Evolutionary conservation across 208 protist species (phyloP).

Genomic region (Wallacemonas collosoma): DNA sequence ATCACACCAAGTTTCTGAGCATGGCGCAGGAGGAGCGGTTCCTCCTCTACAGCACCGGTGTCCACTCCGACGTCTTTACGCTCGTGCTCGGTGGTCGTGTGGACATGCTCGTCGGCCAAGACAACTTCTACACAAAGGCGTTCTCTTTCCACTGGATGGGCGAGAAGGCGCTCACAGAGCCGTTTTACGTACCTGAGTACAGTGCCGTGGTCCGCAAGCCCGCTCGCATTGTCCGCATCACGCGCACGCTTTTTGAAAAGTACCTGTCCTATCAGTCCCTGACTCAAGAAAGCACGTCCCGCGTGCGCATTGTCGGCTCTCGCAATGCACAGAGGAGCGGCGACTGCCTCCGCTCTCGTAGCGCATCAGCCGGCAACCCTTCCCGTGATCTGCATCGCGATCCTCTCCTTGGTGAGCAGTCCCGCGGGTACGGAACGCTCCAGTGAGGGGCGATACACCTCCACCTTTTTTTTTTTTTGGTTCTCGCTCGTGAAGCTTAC

Average conservation of each 20-base stretch:
- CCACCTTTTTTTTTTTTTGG: constrained; percentile 17
- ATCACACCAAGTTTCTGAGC: constrained; percentile 44
- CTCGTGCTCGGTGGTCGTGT: constrained; percentile 77
- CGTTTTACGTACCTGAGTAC: constrained; percentile 75
- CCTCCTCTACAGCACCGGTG: constrained; percentile 71
- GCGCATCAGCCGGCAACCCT: not conserved
- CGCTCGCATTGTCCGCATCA: constrained; percentile 72
- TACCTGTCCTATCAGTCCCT: constrained; percentile 55
- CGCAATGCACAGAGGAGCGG: not conserved
- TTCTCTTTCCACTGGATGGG: constrained; percentile 73
- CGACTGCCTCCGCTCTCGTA: constrained; percentile 1
- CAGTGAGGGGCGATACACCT: not conserved
- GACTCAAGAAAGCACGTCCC: constrained; percentile 43
- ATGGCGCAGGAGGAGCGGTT: constrained; percentile 44
- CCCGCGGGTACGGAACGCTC: constrained; percentile 8
- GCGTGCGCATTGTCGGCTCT: constrained; percentile 24
- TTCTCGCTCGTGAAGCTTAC: constrained; percentile 11
- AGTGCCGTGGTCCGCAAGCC: constrained; percentile 70
- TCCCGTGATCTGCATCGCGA: constrained; percentile 1
- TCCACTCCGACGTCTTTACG: constrained; percentile 55
- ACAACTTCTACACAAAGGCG: constrained; percentile 53
- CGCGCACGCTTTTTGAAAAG: constrained; percentile 51
- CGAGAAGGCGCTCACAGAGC: constrained; percentile 67
- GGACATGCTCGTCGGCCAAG: constrained; percentile 61
- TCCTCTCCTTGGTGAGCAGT: not conserved